Conservation (phyloP, 2,329 filamentous ascomycete species). For the Phialophora tarda region DNA sequence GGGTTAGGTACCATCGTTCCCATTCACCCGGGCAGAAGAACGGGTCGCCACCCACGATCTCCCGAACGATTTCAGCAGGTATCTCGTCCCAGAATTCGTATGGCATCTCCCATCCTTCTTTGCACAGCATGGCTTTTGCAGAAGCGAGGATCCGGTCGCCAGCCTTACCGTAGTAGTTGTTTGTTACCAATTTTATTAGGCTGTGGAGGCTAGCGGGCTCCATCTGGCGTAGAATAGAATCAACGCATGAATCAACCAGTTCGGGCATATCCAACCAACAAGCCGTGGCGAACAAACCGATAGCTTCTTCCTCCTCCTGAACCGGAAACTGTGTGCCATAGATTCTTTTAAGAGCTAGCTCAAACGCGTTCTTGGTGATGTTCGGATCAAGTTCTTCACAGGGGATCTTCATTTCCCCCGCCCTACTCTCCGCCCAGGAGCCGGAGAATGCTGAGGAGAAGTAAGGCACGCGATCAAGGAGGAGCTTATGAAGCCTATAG, state of each 20-base stretch:
- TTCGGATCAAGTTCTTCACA: slow-evolving; percentile 61
- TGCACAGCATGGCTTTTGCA: slow-evolving; percentile 64
- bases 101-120: slow-evolving; percentile 63
- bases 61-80: slow-evolving; percentile 62
- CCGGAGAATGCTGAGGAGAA: slow-evolving; percentile 61
- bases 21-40: slow-evolving; percentile 65
- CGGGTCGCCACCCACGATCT: slow-evolving; percentile 64
- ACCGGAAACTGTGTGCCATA: slow-evolving; percentile 57
- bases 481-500: slow-evolving; percentile 60
- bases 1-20: slow-evolving; percentile 62
- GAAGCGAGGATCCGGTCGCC: slow-evolving; percentile 62
- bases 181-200: slow-evolving; percentile 60
- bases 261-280: slow-evolving; percentile 66
- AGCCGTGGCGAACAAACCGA: slow-evolving; percentile 61
- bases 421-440: slow-evolving; percentile 61
- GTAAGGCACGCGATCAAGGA: slow-evolving; percentile 62
- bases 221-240: slow-evolving; percentile 62
- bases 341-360: slow-evolving; percentile 60
- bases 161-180: slow-evolving; percentile 61
- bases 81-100: slow-evolving; percentile 60
- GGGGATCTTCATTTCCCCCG: slow-evolving; percentile 58
- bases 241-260: slow-evolving; percentile 59
- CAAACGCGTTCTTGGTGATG: slow-evolving; percentile 60
- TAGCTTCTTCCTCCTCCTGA: slow-evolving; percentile 59
- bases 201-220: slow-evolving; percentile 55